phyloP scores from a whole-genome alignment of 2,329 filamentous ascomycete genomes.

The Ophiostoma ips region DNA sequence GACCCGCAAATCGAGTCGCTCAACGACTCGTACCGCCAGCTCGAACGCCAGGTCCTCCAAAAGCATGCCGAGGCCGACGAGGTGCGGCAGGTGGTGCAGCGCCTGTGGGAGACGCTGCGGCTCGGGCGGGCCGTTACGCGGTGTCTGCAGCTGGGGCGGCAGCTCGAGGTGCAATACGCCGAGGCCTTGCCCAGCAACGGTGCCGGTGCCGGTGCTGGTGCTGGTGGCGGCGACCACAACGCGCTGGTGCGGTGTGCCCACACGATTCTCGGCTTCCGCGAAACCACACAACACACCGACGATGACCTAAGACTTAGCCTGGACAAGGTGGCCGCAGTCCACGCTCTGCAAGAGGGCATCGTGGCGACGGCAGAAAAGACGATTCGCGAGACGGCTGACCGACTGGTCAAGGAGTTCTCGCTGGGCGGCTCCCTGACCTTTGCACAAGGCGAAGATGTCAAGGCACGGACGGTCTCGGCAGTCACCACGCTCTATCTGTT shows the following conservation, averaged over 20 bases:
- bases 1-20: slow-evolving; percentile 68
- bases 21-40: slow-evolving; percentile 69
- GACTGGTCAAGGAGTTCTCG: slow-evolving; percentile 72
- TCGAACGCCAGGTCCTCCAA: slow-evolving; percentile 74
- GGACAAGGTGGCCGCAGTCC: slow-evolving; percentile 48
- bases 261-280: slow-evolving; percentile 61
- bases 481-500: slow-evolving; percentile 67
- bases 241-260: slow-evolving; percentile 72
- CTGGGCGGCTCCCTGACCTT: slow-evolving; percentile 49
- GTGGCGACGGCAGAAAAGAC: slow-evolving; percentile 59
- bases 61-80: slow-evolving; percentile 79
- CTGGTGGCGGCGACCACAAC: slow-evolving; percentile 42
- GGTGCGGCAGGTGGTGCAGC: slow-evolving; percentile 60
- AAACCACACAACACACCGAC: slow-evolving; percentile 61
- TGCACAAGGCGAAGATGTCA: slow-evolving; percentile 58
- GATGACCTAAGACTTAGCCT: slow-evolving; percentile 52
- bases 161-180: slow-evolving; percentile 72
- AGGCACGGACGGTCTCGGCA: slow-evolving; percentile 47
- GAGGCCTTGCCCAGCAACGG: slow-evolving; percentile 17
- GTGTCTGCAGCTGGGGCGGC: slow-evolving; percentile 67
- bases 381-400: slow-evolving; percentile 60
- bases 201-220: slow-evolving; percentile 27
- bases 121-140: slow-evolving; percentile 64
- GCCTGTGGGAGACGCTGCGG: slow-evolving; percentile 67
- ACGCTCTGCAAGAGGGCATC: slow-evolving; percentile 52